Conservation (phyloP, 345 rosid species). For the Ricinus communis region DNA sequence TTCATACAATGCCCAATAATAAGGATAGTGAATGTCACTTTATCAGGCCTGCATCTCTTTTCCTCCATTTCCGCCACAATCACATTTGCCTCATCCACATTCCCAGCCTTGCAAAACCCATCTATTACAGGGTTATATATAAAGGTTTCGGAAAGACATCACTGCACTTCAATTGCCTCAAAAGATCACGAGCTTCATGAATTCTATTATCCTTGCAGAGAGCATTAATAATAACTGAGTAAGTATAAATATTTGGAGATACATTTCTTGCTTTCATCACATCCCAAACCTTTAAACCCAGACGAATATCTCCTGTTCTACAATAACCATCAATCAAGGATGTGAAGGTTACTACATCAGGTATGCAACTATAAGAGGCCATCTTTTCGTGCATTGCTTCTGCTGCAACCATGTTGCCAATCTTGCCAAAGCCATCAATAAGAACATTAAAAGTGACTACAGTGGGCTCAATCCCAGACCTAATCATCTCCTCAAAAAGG, state of each 20-base stretch:
- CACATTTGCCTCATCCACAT: slow-evolving; percentile 72
- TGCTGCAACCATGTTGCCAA: slow-evolving; percentile 54
- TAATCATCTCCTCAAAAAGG: slow-evolving; percentile 61
- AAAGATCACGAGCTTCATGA: slow-evolving; percentile 67
- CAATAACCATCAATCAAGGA: slow-evolving; percentile 85
- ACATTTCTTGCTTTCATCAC: slow-evolving; percentile 55
- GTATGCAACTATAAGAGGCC: slow-evolving; percentile 48
- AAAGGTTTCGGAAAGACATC: slow-evolving; percentile 61
- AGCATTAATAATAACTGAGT: slow-evolving; percentile 61
- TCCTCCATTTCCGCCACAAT: slow-evolving; percentile 70
- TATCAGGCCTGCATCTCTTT: slow-evolving; percentile 79
- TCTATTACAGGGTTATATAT: slow-evolving; percentile 90
- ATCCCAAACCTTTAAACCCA: slow-evolving; percentile 65
- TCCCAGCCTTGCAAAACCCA: slow-evolving; percentile 90
- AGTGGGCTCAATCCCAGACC: slow-evolving; percentile 41
- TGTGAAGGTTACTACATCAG: slow-evolving; percentile 73
- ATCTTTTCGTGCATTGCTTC: slow-evolving; percentile 48
- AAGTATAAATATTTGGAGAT: slow-evolving; percentile 68
- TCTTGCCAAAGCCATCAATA: slow-evolving; percentile 78
- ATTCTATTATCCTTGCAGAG: slow-evolving; percentile 74
- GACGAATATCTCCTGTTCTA: slow-evolving; percentile 63
- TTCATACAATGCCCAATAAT: slow-evolving; percentile 92
- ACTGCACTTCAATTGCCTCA: slow-evolving; percentile 51
- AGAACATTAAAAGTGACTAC: slow-evolving; percentile 74
- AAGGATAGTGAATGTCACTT: slow-evolving; percentile 83